Base-by-base conservation (phyloP, 1,139 yeast genomes). In the Protomyces gravidus region DNA sequence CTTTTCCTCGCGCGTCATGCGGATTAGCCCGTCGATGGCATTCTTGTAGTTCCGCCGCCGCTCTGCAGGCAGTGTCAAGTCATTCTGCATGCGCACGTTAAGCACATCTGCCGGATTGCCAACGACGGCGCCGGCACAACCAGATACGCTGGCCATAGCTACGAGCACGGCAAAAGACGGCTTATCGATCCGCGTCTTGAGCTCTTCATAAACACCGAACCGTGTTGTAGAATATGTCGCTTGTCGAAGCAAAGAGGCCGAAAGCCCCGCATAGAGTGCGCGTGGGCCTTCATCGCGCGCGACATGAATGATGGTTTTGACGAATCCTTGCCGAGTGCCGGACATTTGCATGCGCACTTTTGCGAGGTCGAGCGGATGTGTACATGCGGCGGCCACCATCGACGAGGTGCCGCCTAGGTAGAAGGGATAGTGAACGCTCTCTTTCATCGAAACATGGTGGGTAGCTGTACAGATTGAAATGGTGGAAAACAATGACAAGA, bases 91-190 rank as follows among this genome's bases (percentile, higher is more conserved):
- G 71, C 96, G 80, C 63, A 89, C 65, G 67, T 89, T 89, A 47
- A 87, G 89, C 25, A 89, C 86, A 71, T 89, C 96, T 1, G 94
- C 83, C 1, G 96, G 95, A 68, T 88, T 89, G 27, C 96, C 96
- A 1, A 86, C 84, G 39, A 87, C 73, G 6, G 95, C 95, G 61
- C 96, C 96, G 60, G 83, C 72, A 27, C 85, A 86, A 52, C 96
- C 96, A 7, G 92, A 82, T 17, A 85, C 66, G 94, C 88, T 86
- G 4, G 95, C 87, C 73, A 85, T 78, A 13, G 92, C 90, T 62
- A 88, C 75, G 61, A 86, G 75, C 51, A 78, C 73, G 25, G 73
- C 65, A 56, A 81, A 75, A 72, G 79, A 75, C 1, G 73, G 80
- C 65, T 25, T 42, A 5, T 26, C 11, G 3, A 55, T 33, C 21